A percentile compares a stretch with the other conserved stretches of the same genome.
These are phyloP conservation scores for Mycena galericulata DNA, from an alignment of 768 basidiomycete genomes.

Conservation along the genomic window DNA sequence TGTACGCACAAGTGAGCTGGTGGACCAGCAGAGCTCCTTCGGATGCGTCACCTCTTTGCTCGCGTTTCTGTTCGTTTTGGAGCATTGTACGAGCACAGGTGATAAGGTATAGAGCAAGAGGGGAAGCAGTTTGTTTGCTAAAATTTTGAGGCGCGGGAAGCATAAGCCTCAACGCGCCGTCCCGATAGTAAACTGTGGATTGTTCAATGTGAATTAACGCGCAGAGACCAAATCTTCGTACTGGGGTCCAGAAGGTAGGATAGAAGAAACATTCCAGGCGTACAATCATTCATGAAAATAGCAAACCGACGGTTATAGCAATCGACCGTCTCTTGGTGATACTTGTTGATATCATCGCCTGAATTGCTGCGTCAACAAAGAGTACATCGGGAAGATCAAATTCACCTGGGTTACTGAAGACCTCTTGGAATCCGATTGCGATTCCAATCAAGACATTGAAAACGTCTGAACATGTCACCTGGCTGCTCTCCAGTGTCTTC, in stretches of 20 bases:
- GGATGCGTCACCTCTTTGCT: background rate
- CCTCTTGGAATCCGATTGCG: slow-evolving; percentile 11
- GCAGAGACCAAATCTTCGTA: background rate
- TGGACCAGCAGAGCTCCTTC: background rate
- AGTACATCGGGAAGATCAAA: background rate
- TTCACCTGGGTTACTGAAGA: slow-evolving; percentile 4
- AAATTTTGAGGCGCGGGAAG: background rate
- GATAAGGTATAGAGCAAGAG: background rate
- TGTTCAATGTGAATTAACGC: background rate
- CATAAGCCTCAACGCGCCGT: slow-evolving; percentile 7
- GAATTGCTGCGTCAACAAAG: background rate
- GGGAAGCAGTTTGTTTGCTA: background rate
- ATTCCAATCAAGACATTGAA: slow-evolving; percentile 23
- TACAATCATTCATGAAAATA: slow-evolving; percentile 28
- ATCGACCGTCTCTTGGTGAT: slow-evolving; percentile 8
- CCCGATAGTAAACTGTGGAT: slow-evolving; percentile 7
- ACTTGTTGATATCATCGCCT: background rate
- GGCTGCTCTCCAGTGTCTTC: slow-evolving; percentile 7
- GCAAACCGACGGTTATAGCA: slow-evolving; percentile 24
- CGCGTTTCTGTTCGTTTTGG: background rate
- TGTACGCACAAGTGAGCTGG: background rate
- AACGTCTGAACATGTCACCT: slow-evolving; percentile 22
- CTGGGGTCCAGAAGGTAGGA: slow-evolving; percentile 23
- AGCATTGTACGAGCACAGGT: slow-evolving; percentile 6
- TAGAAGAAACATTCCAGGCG: slow-evolving; percentile 16